These are phyloP conservation scores for Symmetrospora coprosmae DNA, from an alignment of 768 basidiomycete species.

Conservation along the genomic window DNA sequence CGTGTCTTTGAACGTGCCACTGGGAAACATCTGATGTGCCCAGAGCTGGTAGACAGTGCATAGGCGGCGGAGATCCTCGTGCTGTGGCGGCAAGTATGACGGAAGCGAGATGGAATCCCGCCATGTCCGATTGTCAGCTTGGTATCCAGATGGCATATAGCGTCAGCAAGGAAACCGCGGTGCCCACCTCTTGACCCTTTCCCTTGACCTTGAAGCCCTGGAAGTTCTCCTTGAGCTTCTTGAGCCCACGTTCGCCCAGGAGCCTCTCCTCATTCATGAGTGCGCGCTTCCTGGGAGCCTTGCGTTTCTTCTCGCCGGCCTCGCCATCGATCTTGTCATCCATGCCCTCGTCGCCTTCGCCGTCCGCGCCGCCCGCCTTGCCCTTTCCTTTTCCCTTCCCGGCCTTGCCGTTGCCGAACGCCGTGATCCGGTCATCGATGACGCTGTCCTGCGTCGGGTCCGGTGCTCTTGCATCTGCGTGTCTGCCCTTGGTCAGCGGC, in stretches of 20 bases:
- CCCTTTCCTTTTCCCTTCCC: neutral
- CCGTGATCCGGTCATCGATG: neutral
- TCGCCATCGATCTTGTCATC: conserved; percentile 35
- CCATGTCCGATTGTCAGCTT: neutral
- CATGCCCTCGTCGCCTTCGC: neutral
- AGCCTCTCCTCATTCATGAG: conserved; percentile 52
- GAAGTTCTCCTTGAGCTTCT: conserved; percentile 57
- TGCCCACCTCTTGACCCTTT: conserved; percentile 75
- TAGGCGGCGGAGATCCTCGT: conserved; percentile 62
- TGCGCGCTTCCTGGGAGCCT: conserved; percentile 41
- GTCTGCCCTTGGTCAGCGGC: neutral
- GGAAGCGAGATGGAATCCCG: neutral
- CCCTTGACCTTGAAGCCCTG: conserved; percentile 69
- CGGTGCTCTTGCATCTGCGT: neutral
- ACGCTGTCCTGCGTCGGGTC: neutral
- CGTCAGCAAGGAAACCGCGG: neutral
- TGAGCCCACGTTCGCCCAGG: conserved; percentile 61
- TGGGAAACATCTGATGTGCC: conserved; percentile 85
- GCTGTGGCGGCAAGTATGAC: conserved; percentile 41
- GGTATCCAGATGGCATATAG: neutral
- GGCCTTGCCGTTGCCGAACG: neutral
- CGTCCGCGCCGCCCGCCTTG: neutral
- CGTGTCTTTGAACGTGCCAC: conserved; percentile 72
- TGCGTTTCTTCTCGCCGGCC: conserved; percentile 37
- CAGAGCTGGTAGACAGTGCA: conserved; percentile 82